Evolutionary conservation across 495 filamentous ascomycete species (phyloP).

Genomic region (Hyaloscypha bicolor): DNA sequence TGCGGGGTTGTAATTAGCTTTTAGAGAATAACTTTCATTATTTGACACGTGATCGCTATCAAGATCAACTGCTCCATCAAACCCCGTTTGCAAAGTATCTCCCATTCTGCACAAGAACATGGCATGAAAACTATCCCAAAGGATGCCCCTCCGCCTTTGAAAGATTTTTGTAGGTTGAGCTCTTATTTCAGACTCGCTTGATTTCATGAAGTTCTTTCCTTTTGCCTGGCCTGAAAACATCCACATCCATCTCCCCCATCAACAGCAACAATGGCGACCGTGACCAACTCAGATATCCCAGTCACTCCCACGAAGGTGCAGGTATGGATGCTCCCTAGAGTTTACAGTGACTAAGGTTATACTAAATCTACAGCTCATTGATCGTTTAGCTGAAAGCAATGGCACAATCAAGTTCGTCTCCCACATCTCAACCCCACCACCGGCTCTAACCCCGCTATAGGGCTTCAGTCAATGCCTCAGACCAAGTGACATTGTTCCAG

Average conservation of each 20-base stretch:
- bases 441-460: slow-evolving; percentile 14
- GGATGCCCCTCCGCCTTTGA: neutral
- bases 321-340: slow-evolving; percentile 16
- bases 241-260: neutral
- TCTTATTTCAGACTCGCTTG: neutral
- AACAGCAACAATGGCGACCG: slow-evolving; percentile 33
- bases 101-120: neutral
- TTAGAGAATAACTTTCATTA: too few species aligned
- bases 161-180: neutral
- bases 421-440: neutral
- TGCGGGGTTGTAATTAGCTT: too few species aligned
- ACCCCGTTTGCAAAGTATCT: neutral
- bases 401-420: slow-evolving; percentile 28
- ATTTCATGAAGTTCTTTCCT: neutral
- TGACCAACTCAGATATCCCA: slow-evolving; percentile 33
- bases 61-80: neutral
- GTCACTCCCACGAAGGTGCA: slow-evolving; percentile 16
- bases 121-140: neutral
- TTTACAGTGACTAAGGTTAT: neutral
- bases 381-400: slow-evolving; percentile 27
- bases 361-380: slow-evolving; percentile 23
- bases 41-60: neutral
- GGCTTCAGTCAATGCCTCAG: slow-evolving; percentile 10
- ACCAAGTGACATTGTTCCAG: slow-evolving; percentile 26
- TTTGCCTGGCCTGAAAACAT: neutral